These are phyloP conservation scores for Phytophthora vignae DNA, from an alignment of 352 stramenopile genomes.

Conservation along the genomic window DNA sequence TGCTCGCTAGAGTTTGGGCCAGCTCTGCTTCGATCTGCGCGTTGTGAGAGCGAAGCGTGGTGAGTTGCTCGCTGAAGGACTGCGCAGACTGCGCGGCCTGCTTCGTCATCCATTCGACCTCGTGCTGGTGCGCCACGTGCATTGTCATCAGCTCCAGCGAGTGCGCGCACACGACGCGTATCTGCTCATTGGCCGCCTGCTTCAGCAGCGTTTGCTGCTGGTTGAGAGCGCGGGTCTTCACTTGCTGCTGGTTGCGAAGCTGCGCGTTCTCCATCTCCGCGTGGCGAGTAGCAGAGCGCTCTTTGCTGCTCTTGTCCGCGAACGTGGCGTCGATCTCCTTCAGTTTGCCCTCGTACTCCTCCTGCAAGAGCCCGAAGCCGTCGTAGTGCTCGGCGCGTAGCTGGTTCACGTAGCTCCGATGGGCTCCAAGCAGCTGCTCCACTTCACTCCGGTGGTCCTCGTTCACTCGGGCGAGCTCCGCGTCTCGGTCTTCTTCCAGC, in stretches of 20 bases:
- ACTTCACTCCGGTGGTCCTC: conserved; percentile 10
- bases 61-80: conserved; percentile 1
- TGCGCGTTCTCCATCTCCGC: conserved; percentile 3
- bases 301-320: conserved; percentile 4
- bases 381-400: conserved; percentile 18
- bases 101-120: conserved; percentile 17
- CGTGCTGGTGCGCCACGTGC: conserved; percentile 21
- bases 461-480: conserved; percentile 5
- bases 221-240: not conserved
- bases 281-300: not conserved
- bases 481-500: not conserved
- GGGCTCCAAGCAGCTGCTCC: conserved; percentile 16
- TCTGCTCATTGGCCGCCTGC: conserved; percentile 26
- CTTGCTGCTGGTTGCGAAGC: conserved; percentile 6
- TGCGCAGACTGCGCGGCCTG: not conserved
- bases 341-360: conserved; percentile 10
- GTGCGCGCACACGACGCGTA: conserved; percentile 25
- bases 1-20: not conserved
- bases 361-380: conserved; percentile 13
- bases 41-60: conserved; percentile 6
- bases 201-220: conserved; percentile 8
- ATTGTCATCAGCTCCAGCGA: conserved; percentile 27
- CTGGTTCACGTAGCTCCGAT: conserved; percentile 10
- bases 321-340: conserved; percentile 10
- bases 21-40: conserved; percentile 5